Evolutionary conservation across 2,329 filamentous ascomycete genomes (phyloP).

Genomic region (Fusarium fujikuroi): DNA sequence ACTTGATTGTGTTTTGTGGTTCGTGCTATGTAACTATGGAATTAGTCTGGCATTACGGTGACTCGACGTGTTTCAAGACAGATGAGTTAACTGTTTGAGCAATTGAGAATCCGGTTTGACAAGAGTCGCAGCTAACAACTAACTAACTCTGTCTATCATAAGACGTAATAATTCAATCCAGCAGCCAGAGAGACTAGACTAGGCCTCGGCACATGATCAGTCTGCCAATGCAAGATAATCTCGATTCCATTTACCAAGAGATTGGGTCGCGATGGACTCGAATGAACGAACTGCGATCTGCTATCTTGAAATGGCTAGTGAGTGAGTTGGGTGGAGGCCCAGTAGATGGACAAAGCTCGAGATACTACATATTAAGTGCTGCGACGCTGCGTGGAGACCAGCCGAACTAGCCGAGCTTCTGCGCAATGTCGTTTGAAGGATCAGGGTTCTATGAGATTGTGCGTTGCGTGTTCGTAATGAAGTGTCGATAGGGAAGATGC

Average conservation of each 20-base stretch:
- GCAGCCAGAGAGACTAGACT: not conserved
- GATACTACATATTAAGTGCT: not conserved
- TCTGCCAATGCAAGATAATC: not conserved
- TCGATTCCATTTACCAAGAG: not conserved
- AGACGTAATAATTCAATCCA: not conserved
- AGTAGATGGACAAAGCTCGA: not conserved
- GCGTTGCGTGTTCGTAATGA: not conserved
- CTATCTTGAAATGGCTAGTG: slow-evolving; percentile 14
- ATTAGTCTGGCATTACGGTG: slow-evolving; percentile 1
- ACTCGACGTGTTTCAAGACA: not conserved
- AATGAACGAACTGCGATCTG: slow-evolving; percentile 3
- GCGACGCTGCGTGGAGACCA: not conserved
- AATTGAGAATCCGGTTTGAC: not conserved
- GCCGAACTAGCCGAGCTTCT: not conserved
- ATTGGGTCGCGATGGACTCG: not conserved
- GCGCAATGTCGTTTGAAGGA: not conserved
- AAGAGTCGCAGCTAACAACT: not conserved
- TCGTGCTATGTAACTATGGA: not conserved
- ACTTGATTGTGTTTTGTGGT: slow-evolving; percentile 5
- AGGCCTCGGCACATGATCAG: not conserved
- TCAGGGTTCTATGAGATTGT: not conserved
- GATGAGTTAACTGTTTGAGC: not conserved
- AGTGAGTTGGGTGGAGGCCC: slow-evolving; percentile 5
- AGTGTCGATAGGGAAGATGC: not conserved
- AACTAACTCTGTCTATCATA: not conserved